Percentiles rank a stretch among this genome's conserved stretches.
phyloP scores from a whole-genome alignment of 139 green algal genomes.

The Gonium pectorale region DNA sequence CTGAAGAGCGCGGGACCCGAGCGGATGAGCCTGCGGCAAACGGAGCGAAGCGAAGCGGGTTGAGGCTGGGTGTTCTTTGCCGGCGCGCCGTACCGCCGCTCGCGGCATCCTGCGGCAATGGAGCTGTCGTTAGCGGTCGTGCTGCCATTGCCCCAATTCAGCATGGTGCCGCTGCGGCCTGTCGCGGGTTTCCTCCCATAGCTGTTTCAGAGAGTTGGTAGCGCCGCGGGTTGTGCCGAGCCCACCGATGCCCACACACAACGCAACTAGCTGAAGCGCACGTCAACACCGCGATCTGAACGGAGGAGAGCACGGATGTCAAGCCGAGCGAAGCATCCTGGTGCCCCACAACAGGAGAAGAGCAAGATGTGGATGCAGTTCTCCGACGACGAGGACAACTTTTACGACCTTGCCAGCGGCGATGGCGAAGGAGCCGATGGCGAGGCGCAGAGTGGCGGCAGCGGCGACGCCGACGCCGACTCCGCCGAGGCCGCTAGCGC shows the following conservation, averaged over 20 bases:
- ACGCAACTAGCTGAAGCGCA: too few relatives aligned
- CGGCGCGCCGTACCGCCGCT: too few relatives aligned
- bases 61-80: neutral
- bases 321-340: too few relatives aligned
- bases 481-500: neutral
- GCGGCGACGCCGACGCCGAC: neutral
- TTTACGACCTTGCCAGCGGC: neutral
- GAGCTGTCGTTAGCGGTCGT: too few relatives aligned
- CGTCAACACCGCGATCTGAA: too few relatives aligned
- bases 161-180: neutral
- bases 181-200: neutral
- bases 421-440: neutral
- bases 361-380: conserved; percentile 44
- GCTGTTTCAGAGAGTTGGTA: neutral
- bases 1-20: neutral
- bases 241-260: too few relatives aligned
- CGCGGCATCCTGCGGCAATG: too few relatives aligned
- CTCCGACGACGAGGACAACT: neutral
- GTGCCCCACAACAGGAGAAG: too few relatives aligned
- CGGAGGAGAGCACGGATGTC: neutral
- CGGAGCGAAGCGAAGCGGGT: neutral
- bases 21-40: neutral
- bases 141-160: too few relatives aligned
- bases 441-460: neutral
- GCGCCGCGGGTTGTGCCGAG: too few relatives aligned